A percentile compares a stretch with the other conserved stretches of the same genome.
phyloP scores from a whole-genome alignment of 2,329 filamentous ascomycete species.

The Clonostachys chloroleuca region DNA sequence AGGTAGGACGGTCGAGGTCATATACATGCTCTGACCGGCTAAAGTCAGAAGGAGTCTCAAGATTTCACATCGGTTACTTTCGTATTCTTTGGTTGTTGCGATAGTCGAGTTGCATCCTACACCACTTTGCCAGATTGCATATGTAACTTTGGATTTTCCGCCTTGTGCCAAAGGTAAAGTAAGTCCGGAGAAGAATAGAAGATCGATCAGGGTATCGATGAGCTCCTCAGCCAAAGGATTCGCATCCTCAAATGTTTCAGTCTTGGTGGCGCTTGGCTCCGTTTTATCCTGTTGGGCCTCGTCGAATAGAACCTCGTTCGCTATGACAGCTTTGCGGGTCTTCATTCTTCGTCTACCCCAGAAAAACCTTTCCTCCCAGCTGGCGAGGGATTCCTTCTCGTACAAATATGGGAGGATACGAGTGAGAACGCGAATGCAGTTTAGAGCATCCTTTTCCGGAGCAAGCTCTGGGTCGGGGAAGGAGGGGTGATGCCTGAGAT shows the following conservation, averaged over 20 bases:
- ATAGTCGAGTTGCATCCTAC: constrained; percentile 91
- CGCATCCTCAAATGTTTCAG: constrained; percentile 62
- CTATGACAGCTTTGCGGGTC: constrained; percentile 61
- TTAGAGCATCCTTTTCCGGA: constrained; percentile 82
- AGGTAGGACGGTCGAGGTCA: constrained; percentile 73
- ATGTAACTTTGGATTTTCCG: constrained; percentile 76
- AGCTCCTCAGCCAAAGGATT: constrained; percentile 91
- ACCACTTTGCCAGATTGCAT: constrained; percentile 96
- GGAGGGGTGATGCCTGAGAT: constrained; percentile 81
- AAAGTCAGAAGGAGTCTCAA: constrained; percentile 81
- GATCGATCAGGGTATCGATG: constrained; percentile 81
- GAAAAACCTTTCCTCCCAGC: constrained; percentile 93
- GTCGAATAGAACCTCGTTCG: constrained; percentile 80
- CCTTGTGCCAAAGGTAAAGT: constrained; percentile 72
- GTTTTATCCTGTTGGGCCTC: constrained; percentile 56
- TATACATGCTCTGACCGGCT: constrained; percentile 90
- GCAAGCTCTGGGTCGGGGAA: constrained; percentile 86
- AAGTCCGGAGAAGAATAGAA: constrained; percentile 89
- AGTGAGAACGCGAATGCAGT: constrained; percentile 89
- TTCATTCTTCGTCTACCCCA: constrained; percentile 74
- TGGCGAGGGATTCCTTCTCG: constrained; percentile 75
- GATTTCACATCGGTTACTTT: constrained; percentile 90
- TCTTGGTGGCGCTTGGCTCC: constrained; percentile 21
- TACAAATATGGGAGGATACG: constrained; percentile 88
- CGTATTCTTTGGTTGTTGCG: constrained; percentile 84